Evolutionary conservation across 1,139 yeast genomes (phyloP).

Genomic region (Yamadazyma triangularis): DNA sequence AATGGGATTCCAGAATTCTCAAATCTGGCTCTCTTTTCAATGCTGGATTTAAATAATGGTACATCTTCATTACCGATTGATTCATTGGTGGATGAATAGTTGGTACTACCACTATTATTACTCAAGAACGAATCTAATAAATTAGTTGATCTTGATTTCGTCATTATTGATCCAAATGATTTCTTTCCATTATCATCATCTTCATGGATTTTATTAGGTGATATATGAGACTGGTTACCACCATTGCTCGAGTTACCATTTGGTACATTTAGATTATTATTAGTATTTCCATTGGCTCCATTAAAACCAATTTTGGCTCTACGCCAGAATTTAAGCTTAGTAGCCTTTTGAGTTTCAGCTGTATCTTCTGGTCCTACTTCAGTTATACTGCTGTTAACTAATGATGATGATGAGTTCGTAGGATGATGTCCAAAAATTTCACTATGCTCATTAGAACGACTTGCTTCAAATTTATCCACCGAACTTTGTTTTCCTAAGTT

Average conservation of each 20-base stretch:
- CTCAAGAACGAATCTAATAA: constrained; percentile 39
- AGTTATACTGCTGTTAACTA: constrained; percentile 4
- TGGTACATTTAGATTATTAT: constrained; percentile 3
- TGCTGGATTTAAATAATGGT: constrained; percentile 44
- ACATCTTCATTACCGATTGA: constrained; percentile 11
- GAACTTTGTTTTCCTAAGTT: too few relatives aligned
- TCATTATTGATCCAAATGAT: constrained; percentile 9
- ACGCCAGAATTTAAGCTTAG: constrained; percentile 52
- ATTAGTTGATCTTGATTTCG: constrained; percentile 47
- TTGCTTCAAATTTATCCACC: too few relatives aligned
- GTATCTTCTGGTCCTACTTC: constrained; percentile 21
- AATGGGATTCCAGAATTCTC: constrained; percentile 67
- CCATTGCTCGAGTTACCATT: constrained; percentile 3
- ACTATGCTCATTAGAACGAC: too few relatives aligned
- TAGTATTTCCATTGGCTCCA: constrained; percentile 2
- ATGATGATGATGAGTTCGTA: constrained; percentile 12
- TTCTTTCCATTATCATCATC: constrained; percentile 7
- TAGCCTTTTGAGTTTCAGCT: constrained; percentile 40
- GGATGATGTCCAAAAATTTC: constrained; percentile 1
- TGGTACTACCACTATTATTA: constrained; percentile 9
- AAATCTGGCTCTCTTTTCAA: constrained; percentile 53
- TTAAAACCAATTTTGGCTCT: constrained; percentile 35
- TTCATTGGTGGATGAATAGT: constrained; percentile 6
- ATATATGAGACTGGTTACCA: background rate
- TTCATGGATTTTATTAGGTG: constrained; percentile 1